A percentile compares a stretch with the other conserved stretches of the same genome.
Evolutionary conservation across 2,329 filamentous ascomycete genomes (phyloP).

Genomic region (Aaosphaeria pasadenensis): DNA sequence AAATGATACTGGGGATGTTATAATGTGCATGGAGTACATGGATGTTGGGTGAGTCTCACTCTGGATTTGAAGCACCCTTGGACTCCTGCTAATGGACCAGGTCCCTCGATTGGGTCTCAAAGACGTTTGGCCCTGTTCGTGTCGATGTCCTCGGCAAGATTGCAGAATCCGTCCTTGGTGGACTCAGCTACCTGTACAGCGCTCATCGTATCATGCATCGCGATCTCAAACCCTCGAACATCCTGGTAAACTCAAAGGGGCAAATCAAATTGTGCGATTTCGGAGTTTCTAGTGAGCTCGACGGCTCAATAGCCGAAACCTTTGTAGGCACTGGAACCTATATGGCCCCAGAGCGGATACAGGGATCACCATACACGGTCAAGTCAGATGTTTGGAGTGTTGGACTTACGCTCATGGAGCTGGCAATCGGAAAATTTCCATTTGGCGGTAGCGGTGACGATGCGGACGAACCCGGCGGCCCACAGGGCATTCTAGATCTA

Average conservation of each 20-base stretch:
- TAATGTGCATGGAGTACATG: constrained; percentile 99
- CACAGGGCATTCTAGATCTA: constrained; percentile 92
- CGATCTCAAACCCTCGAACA: constrained; percentile 98
- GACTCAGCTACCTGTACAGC: constrained; percentile 90
- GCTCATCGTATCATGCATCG: constrained; percentile 98
- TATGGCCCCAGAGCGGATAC: constrained; percentile 98
- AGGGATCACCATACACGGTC: constrained; percentile 94
- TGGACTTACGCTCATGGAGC: constrained; percentile 89
- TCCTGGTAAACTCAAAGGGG: constrained; percentile 90
- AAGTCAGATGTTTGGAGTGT: constrained; percentile 99
- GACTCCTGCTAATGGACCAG: constrained; percentile 46
- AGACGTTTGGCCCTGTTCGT: constrained; percentile 89
- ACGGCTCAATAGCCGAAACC: constrained; percentile 97
- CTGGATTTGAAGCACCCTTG: not conserved
- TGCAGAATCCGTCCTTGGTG: constrained; percentile 89
- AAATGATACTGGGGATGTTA: constrained; percentile 94
- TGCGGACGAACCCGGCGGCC: constrained; percentile 63
- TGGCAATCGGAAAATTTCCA: constrained; percentile 95
- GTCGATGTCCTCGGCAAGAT: constrained; percentile 98
- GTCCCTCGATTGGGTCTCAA: constrained; percentile 88
- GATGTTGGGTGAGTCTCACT: constrained; percentile 78
- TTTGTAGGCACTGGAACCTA: constrained; percentile 99
- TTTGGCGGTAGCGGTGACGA: constrained; percentile 82
- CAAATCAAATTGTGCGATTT: constrained; percentile 98
- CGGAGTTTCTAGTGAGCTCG: constrained; percentile 94